Percentiles rank a stretch among this genome's conserved stretches.
These are phyloP conservation scores for Comarum palustre DNA, from an alignment of 306 rosid species.

Conservation along the genomic window DNA sequence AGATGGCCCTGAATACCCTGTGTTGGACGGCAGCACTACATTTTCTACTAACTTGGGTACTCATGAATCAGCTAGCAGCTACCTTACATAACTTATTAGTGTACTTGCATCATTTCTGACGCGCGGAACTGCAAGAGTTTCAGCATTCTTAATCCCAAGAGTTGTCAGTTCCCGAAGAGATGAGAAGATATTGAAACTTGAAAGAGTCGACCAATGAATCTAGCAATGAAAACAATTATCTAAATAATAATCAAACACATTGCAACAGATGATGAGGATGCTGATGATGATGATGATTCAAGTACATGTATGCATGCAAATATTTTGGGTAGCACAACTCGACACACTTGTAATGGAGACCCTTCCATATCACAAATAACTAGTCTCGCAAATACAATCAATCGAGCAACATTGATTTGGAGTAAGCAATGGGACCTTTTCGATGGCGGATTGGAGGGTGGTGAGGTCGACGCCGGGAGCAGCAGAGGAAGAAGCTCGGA, in stretches of 20 bases:
- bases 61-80: background rate
- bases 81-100: background rate
- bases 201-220: constrained; percentile 23
- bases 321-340: constrained; percentile 38
- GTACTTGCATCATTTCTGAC: constrained; percentile 84
- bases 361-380: background rate
- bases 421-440: constrained; percentile 36
- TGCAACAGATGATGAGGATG: constrained; percentile 24
- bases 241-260: constrained; percentile 17
- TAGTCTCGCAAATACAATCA: no score
- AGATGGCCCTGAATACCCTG: background rate
- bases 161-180: constrained; percentile 79
- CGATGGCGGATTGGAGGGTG: constrained; percentile 68
- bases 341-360: constrained; percentile 41
- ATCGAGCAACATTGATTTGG: background rate
- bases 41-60: background rate
- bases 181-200: constrained; percentile 29
- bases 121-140: constrained; percentile 92
- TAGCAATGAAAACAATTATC: constrained; percentile 11
- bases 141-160: constrained; percentile 84
- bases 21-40: background rate
- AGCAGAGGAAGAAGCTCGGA: constrained; percentile 61
- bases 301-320: constrained; percentile 34
- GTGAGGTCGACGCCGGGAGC: constrained; percentile 75
- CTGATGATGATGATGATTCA: constrained; percentile 37